Base-by-base conservation (phyloP, 2,329 filamentous ascomycete genomes). In the Metarhizium album region DNA sequence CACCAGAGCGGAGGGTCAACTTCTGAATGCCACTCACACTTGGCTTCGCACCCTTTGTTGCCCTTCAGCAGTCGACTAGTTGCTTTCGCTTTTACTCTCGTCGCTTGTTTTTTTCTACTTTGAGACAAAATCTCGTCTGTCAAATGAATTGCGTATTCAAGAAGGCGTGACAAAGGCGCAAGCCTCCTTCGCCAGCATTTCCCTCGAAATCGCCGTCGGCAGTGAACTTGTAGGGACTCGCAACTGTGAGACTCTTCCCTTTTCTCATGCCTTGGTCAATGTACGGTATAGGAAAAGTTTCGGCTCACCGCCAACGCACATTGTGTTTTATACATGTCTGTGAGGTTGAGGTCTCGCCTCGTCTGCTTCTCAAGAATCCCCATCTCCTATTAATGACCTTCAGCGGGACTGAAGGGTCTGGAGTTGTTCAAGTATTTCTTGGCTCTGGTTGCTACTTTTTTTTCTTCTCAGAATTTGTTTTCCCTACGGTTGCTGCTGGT, bases 1-100 rank as follows among this genome's bases (percentile, higher is more conserved):
- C 91, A 54, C 90, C 90, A 5, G 74, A 79, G 45, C 68, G 75
- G 18, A 67, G 74, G 46, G 72, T 71, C 24, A 78, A 73, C 58
- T 69, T 78, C 50, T 79, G 59, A 59, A 35, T n/a, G 37, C 14
- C 33, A 35, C 33, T 14, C 13, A 13, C 14, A 35, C 2, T n/a
- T 9, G 27, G 27, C 27, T 29, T 9, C 27, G 18, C 35, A 22
- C 24, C 20, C 13, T 18, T 35, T 13, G n/a, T 22, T 16, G 23
- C 22, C 20, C 14, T 18, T 22, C 40, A 42, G 24, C 13, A 3
- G 3, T 42, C 18, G n/a, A 40, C 16, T 40, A 40, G 5, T 40
- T 18, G 37, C 16, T 5, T 20, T 18, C 7, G 6, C 9, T 13
- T 43, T 27, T 24, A 24, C 16, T 27, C 14, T 11, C 37, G 23